phyloP scores from a whole-genome alignment of 441 rosid species.

The Corymbia citriodora region DNA sequence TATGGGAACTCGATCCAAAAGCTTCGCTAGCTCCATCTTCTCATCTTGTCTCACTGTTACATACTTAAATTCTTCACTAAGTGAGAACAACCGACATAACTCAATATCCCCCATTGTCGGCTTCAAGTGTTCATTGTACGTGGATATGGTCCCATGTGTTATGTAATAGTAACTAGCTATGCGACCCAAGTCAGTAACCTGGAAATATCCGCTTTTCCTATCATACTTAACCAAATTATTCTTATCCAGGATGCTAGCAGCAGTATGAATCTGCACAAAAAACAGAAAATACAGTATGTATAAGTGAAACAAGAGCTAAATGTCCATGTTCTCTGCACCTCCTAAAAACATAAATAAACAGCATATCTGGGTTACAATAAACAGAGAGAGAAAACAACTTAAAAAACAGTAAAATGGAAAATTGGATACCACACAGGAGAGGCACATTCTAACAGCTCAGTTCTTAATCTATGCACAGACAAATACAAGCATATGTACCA shows the following conservation, averaged over 20 bases:
- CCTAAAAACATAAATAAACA: not conserved
- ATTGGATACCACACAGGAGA: not conserved
- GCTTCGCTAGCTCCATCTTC: conserved; percentile 97
- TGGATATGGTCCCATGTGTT: conserved; percentile 88
- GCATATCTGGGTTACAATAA: not conserved
- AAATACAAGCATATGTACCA: not conserved
- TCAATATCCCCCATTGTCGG: conserved; percentile 96
- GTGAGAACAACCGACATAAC: conserved; percentile 73
- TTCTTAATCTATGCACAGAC: not conserved
- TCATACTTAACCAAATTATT: conserved; percentile 90
- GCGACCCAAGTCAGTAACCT: conserved; percentile 94
- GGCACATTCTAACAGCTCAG: not conserved
- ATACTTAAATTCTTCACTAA: conserved; percentile 91
- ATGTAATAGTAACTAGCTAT: conserved; percentile 95
- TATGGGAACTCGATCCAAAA: conserved; percentile 85
- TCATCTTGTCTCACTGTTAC: conserved; percentile 96
- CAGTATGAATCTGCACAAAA: conserved; percentile 72
- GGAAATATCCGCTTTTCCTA: conserved; percentile 89
- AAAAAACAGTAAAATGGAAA: not conserved
- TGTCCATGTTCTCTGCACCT: not conserved
- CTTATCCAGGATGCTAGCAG: conserved; percentile 82
- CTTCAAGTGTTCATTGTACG: conserved; percentile 89
- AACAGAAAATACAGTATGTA: not conserved
- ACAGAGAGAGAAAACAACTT: not conserved
- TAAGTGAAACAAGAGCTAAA: not conserved